phyloP scores from a whole-genome alignment of 2,329 filamentous ascomycete genomes.

The Colletotrichum tanaceti region DNA sequence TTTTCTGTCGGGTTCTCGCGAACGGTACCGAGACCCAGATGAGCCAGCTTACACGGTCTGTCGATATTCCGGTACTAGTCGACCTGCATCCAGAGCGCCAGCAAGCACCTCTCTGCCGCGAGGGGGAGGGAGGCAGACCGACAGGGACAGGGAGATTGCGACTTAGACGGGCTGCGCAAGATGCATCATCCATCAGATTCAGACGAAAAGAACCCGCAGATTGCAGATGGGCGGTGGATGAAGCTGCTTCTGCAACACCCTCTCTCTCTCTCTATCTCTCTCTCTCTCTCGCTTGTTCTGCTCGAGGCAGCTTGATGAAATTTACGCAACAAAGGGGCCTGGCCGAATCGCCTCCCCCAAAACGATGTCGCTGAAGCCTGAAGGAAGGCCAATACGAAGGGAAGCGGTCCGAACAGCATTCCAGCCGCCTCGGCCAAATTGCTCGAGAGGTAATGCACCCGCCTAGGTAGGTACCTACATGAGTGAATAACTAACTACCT shows the following conservation, averaged over 20 bases:
- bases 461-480: too few relatives aligned
- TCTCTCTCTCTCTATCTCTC: background rate
- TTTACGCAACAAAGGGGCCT: slow-evolving; percentile 3
- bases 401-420: slow-evolving; percentile 14
- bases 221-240: background rate
- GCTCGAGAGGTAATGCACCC: slow-evolving; percentile 4
- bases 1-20: slow-evolving; percentile 30
- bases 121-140: background rate
- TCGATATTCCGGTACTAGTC: slow-evolving; percentile 12
- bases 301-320: slow-evolving; percentile 5
- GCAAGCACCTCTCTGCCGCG: background rate
- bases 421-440: slow-evolving; percentile 30
- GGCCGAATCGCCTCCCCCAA: slow-evolving; percentile 22
- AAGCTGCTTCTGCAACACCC: background rate
- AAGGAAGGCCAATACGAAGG: background rate
- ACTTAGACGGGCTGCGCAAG: background rate
- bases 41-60: slow-evolving; percentile 12
- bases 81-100: slow-evolving; percentile 3
- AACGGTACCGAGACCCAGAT: slow-evolving; percentile 26
- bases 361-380: background rate
- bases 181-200: background rate
- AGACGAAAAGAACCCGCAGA: background rate
- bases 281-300: background rate
- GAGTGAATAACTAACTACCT: too few relatives aligned
- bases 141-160: slow-evolving; percentile 4